Percentiles rank a stretch among this genome's conserved stretches.
These are phyloP conservation scores for Pseudopyrenochaeta lycopersici DNA, from an alignment of 2,329 filamentous ascomycete genomes.

Conservation along the genomic window DNA sequence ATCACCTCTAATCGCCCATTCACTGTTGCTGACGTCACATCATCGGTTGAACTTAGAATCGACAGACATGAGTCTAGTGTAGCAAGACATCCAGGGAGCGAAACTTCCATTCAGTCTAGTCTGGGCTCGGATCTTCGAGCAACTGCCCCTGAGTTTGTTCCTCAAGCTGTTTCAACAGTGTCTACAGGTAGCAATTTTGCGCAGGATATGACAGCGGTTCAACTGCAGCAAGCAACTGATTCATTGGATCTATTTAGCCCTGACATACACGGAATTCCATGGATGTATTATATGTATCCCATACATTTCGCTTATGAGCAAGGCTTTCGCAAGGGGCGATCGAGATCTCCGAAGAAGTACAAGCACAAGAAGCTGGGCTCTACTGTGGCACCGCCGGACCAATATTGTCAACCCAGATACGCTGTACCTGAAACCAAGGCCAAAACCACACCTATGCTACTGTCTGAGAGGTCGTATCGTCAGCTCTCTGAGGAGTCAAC, in stretches of 20 bases:
- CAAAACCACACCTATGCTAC: background rate
- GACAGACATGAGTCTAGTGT: constrained; percentile 10
- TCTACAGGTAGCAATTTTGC: background rate
- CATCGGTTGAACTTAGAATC: constrained; percentile 15
- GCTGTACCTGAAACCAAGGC: background rate
- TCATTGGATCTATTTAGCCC: constrained; percentile 28
- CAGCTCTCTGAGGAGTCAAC: constrained; percentile 3
- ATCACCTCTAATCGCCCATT: background rate
- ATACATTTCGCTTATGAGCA: constrained; percentile 28
- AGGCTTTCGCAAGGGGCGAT: constrained; percentile 17
- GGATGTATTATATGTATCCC: constrained; percentile 43
- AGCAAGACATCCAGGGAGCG: constrained; percentile 11
- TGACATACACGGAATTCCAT: constrained; percentile 37
- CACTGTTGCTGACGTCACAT: background rate
- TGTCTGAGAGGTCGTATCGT: constrained; percentile 8
- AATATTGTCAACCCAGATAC: background rate
- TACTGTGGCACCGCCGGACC: background rate
- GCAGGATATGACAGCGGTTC: background rate
- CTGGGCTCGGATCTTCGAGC: constrained; percentile 36
- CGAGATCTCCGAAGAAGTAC: constrained; percentile 30
- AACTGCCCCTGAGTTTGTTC: constrained; percentile 43
- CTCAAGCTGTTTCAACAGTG: constrained; percentile 6
- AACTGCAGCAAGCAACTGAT: background rate
- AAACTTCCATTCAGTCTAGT: constrained; percentile 24
- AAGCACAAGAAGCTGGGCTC: constrained; percentile 18